Evolutionary conservation across 2,329 filamentous ascomycete genomes (phyloP).

Genomic region (Hortaea werneckii): DNA sequence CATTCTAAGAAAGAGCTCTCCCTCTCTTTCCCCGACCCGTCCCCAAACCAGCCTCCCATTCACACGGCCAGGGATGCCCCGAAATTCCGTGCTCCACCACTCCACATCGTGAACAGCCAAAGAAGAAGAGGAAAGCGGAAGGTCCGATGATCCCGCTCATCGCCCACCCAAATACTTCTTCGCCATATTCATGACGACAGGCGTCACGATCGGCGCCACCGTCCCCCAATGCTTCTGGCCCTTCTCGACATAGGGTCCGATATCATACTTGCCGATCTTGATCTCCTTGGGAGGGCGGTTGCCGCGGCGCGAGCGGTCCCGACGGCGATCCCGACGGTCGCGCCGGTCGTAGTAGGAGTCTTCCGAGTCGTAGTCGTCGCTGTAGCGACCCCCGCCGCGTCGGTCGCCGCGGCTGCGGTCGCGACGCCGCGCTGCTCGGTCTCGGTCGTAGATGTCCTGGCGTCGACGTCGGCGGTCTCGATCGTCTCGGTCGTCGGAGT

Average conservation of each 20-base stretch:
- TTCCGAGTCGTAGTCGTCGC: slow-evolving; percentile 11
- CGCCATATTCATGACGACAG: slow-evolving; percentile 18
- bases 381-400: too few species aligned
- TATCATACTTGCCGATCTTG: slow-evolving; percentile 23
- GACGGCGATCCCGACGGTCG: too few species aligned
- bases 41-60: too few species aligned
- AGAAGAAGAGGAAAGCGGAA: too few species aligned
- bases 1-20: too few species aligned
- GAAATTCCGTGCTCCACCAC: too few species aligned
- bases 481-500: slow-evolving; percentile 8
- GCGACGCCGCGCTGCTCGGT: slow-evolving; percentile 11
- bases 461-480: slow-evolving; percentile 13
- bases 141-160: too few species aligned
- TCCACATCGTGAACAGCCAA: too few species aligned
- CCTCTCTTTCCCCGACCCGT: too few species aligned
- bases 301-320: slow-evolving; percentile 6
- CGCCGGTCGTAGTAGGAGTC: slow-evolving; percentile 13
- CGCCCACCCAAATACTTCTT: slow-evolving; percentile 3
- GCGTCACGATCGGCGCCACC: slow-evolving; percentile 23
- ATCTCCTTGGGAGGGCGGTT: slow-evolving; percentile 18
- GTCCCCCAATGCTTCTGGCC: slow-evolving; percentile 25
- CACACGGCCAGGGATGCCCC: too few species aligned
- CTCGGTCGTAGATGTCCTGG: slow-evolving; percentile 15
- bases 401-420: slow-evolving; percentile 4
- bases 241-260: slow-evolving; percentile 23